Percentiles rank a stretch among this genome's conserved stretches.
These are phyloP conservation scores for Aspergillus brasiliensis DNA, from an alignment of 2,329 filamentous ascomycete genomes.

Conservation along the genomic window DNA sequence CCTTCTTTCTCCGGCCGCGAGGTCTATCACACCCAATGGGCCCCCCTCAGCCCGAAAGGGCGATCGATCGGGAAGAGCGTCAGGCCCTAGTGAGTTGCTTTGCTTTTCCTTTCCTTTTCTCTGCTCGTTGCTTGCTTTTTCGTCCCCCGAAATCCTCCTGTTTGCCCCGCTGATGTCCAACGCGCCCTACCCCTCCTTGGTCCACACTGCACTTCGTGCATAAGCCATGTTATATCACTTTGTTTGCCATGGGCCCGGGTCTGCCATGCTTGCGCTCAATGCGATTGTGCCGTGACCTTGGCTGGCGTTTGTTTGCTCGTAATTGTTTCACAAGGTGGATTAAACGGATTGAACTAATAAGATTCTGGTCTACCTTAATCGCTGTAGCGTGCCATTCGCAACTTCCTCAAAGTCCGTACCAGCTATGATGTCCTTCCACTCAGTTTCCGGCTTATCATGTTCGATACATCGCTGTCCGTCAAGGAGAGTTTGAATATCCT, in stretches of 20 bases:
- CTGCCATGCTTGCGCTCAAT: neutral
- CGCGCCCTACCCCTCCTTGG: slow-evolving; percentile 4
- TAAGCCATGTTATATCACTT: neutral
- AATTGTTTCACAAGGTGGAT: slow-evolving; percentile 16
- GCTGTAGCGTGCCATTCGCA: slow-evolving; percentile 79
- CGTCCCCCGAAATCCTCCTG: neutral
- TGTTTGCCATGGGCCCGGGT: neutral
- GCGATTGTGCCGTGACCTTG: neutral
- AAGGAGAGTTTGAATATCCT: slow-evolving; percentile 97
- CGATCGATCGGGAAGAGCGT: slow-evolving; percentile 53
- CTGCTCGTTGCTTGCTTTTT: slow-evolving; percentile 7
- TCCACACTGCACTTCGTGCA: slow-evolving; percentile 12
- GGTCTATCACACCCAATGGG: slow-evolving; percentile 44
- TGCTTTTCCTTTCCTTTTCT: slow-evolving; percentile 2
- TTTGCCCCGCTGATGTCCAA: slow-evolving; percentile 16
- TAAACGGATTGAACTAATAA: slow-evolving; percentile 31
- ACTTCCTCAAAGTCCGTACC: slow-evolving; percentile 93
- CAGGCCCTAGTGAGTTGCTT: slow-evolving; percentile 49
- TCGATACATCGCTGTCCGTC: slow-evolving; percentile 92
- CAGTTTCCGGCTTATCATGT: slow-evolving; percentile 91
- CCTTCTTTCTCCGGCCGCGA: slow-evolving; percentile 49
- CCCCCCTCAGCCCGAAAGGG: slow-evolving; percentile 44
- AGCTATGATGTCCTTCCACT: slow-evolving; percentile 97
- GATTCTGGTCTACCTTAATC: slow-evolving; percentile 16
- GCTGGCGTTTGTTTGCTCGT: slow-evolving; percentile 2